phyloP scores from a whole-genome alignment of 169 alveolate genomes.

The Eimeria falciformis region DNA sequence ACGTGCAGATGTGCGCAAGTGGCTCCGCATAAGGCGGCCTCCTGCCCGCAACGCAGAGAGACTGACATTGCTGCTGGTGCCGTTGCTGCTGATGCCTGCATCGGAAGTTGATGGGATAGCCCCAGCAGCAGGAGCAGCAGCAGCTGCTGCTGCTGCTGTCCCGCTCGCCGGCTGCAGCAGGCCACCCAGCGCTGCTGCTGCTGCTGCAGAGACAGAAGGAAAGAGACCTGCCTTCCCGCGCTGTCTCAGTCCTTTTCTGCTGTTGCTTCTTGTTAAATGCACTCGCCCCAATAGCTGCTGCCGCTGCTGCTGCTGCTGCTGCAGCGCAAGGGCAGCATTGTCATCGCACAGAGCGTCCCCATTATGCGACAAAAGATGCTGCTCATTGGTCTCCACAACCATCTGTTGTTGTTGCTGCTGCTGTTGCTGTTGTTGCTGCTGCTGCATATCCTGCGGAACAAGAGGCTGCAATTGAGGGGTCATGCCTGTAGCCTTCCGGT shows the following conservation, averaged over 20 bases:
- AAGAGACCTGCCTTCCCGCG: neutral
- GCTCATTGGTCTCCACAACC: neutral
- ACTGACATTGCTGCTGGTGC: conserved; percentile 64
- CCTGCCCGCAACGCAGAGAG: neutral
- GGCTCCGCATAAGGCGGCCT: neutral
- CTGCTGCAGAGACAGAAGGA: conserved; percentile 16
- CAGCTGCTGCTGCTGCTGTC: neutral
- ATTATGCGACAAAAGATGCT: conserved; percentile 14
- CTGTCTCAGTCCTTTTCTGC: conserved; percentile 60
- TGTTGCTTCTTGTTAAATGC: conserved; percentile 44
- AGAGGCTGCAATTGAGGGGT: conserved; percentile 21
- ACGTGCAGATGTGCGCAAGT: conserved; percentile 46
- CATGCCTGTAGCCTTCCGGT: neutral
- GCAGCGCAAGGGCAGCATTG: conserved; percentile 21
- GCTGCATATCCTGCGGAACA: neutral
- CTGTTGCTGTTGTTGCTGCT: conserved; percentile 26
- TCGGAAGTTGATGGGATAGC: no score
- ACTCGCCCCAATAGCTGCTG: conserved; percentile 43
- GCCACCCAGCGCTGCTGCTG: conserved; percentile 14
- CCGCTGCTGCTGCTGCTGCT: conserved; percentile 70
- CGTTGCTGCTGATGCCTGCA: conserved; percentile 29
- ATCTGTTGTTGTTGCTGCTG: conserved; percentile 32
- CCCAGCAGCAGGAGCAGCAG: neutral
- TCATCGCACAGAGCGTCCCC: conserved; percentile 9
- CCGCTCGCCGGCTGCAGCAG: conserved; percentile 12